Evolutionary conservation across 2,329 filamentous ascomycete species (phyloP).

Genomic region (Fusarium graminum): DNA sequence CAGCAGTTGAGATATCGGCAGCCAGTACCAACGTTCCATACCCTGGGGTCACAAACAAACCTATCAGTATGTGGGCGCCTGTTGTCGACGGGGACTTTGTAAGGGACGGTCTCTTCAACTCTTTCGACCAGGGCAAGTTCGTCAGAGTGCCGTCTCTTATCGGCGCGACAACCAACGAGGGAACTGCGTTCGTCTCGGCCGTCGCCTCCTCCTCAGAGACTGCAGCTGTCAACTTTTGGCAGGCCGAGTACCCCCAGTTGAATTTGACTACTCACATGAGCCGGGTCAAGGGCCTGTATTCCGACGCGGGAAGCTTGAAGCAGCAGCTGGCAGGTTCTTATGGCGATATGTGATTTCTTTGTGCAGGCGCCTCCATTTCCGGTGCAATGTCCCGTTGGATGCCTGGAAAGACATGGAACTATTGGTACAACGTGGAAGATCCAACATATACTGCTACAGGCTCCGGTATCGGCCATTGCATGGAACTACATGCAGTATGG

Average conservation of each 20-base stretch:
- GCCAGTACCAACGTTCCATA: constrained; percentile 56
- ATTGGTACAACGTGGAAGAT: constrained; percentile 77
- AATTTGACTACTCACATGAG: constrained; percentile 47
- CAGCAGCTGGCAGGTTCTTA: constrained; percentile 53
- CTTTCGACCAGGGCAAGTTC: constrained; percentile 64
- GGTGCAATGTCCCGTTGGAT: constrained; percentile 51
- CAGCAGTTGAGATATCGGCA: constrained; percentile 57
- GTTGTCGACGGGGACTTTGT: constrained; percentile 67
- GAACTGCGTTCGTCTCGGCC: constrained; percentile 50
- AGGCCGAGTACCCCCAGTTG: constrained; percentile 53
- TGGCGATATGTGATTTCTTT: constrained; percentile 54
- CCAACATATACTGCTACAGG: constrained; percentile 61
- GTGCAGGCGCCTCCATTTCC: constrained; percentile 51
- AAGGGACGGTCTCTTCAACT: constrained; percentile 61
- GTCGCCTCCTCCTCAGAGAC: constrained; percentile 51
- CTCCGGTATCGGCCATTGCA: constrained; percentile 67
- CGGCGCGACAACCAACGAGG: constrained; percentile 56
- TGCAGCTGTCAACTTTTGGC: constrained; percentile 51
- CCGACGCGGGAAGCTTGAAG: constrained; percentile 54
- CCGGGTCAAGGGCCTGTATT: constrained; percentile 53
- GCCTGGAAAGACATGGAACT: constrained; percentile 69
- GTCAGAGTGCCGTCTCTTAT: constrained; percentile 66
- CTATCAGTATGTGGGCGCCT: constrained; percentile 67
- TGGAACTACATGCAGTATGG: constrained; percentile 76
- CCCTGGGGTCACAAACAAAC: constrained; percentile 49